Evolutionary conservation across 139 green algal species (phyloP).

Genomic region (Mesotaenium endlicherianum): DNA sequence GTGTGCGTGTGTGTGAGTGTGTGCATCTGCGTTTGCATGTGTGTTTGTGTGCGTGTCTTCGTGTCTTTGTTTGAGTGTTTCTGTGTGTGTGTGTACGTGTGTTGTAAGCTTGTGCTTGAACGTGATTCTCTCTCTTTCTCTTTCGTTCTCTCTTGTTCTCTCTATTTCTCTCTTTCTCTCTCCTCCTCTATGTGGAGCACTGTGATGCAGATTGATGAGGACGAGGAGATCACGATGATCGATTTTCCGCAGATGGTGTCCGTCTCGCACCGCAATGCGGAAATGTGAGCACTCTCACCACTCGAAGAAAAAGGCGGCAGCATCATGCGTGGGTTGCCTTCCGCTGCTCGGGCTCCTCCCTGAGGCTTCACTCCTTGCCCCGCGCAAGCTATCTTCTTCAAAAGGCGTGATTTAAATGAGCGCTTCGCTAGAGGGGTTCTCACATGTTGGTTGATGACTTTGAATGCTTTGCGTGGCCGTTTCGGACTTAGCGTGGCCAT

Average conservation of each 20-base stretch:
- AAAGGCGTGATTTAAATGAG: no score
- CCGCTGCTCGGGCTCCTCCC: background rate
- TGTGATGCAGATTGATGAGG: slow-evolving; percentile 54
- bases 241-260: slow-evolving; percentile 99
- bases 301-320: no score
- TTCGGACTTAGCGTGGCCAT: no score
- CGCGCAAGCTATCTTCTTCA: no score
- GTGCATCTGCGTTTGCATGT: background rate
- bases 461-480: no score
- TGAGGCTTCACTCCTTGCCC: background rate
- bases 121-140: no score
- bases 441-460: no score
- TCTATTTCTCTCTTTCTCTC: no score
- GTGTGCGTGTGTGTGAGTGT: background rate
- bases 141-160: no score
- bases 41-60: background rate
- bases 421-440: no score
- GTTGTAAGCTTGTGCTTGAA: background rate
- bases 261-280: slow-evolving; percentile 80
- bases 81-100: background rate
- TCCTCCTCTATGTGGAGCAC: no score
- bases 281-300: slow-evolving; percentile 57
- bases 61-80: background rate
- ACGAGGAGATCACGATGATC: slow-evolving; percentile 83
- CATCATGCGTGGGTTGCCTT: background rate